Base-by-base conservation (phyloP, 306 rosid genomes). In the Erythrophleum fordii region DNA sequence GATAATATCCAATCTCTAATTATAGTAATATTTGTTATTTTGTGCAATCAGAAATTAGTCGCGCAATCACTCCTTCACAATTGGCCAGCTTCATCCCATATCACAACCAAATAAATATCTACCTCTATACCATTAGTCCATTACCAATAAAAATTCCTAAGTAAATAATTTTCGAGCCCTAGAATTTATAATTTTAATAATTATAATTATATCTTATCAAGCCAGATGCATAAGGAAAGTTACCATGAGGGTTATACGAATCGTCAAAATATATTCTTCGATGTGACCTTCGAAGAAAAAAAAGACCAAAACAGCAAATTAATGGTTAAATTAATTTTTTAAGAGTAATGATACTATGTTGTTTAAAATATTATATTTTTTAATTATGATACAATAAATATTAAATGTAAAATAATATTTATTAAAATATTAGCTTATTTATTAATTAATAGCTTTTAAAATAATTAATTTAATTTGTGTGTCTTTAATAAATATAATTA, bases 81-180 rank as follows among this genome's bases (percentile, higher is more conserved):
- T 77, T 72, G 49, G 73, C 13, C 76, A 74, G 71, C 28, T 53
- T 25, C 58, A 52, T 68, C 68, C 76, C 86, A 73, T 71, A 77
- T 77, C 85, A 81, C 83, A 77, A 39, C 75, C 77, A 73, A 67
- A 81, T 78, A 58, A 81, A 77, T 69, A 77, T 72, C 53, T 13
- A 26, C 58, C 76, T 76, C 45, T 34, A 53, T 66, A 23, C 12
- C 17, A 45, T 45, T 13, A 45, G 9, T 41, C 75, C 53, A 1
- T 48, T 20, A n/a, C 10, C 26, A 51, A 17, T 51, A 17, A n/a
- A 53, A 53, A n/a, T 53, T 52, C 60, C 11, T 7, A 1, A 51
- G 23, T 17, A 16, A 17, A 51, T 17, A 51, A 51, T 51, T 51
- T 51, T 18, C 1, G 7, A 23, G 56, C 2, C 48, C 26, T 48